Conservation (phyloP, 2,329 filamentous ascomycete species). For the Curvularia lunata region DNA sequence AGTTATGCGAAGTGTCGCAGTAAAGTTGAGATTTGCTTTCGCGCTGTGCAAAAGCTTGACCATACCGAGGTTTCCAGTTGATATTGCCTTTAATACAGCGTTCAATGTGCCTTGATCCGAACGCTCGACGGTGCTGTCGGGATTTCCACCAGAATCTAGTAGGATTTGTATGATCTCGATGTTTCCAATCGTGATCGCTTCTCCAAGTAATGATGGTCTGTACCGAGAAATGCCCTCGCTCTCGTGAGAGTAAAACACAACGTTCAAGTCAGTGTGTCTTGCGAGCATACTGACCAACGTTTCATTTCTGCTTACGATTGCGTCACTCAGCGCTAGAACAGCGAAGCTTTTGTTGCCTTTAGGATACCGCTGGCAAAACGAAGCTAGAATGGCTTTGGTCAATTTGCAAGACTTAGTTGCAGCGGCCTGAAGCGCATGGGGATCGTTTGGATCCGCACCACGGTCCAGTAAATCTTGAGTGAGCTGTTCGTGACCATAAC, state of each 20-base stretch:
- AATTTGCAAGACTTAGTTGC: not conserved
- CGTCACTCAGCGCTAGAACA: not conserved
- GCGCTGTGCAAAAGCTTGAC: not conserved
- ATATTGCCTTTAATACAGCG: not conserved
- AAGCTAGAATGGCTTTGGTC: not conserved
- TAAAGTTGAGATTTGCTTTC: not conserved
- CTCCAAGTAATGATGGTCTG: not conserved
- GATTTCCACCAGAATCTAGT: not conserved
- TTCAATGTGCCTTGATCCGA: not conserved
- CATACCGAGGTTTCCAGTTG: not conserved
- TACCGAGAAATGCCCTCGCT: fast-evolving
- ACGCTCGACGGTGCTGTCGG: not conserved
- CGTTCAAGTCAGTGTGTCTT: not conserved
- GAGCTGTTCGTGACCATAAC: not conserved
- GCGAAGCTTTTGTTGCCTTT: not conserved
- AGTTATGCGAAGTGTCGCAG: conserved; percentile 9
- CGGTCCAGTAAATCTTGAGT: not conserved
- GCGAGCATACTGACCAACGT: not conserved
- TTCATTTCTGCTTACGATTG: not conserved
- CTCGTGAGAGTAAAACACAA: not conserved
- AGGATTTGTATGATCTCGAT: not conserved
- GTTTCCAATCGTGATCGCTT: not conserved
- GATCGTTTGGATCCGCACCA: conserved; percentile 1
- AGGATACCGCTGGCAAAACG: not conserved
- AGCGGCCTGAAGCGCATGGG: not conserved